Base-by-base conservation (phyloP, 352 stramenopile genomes). In the Hyaloperonospora brassicae region DNA sequence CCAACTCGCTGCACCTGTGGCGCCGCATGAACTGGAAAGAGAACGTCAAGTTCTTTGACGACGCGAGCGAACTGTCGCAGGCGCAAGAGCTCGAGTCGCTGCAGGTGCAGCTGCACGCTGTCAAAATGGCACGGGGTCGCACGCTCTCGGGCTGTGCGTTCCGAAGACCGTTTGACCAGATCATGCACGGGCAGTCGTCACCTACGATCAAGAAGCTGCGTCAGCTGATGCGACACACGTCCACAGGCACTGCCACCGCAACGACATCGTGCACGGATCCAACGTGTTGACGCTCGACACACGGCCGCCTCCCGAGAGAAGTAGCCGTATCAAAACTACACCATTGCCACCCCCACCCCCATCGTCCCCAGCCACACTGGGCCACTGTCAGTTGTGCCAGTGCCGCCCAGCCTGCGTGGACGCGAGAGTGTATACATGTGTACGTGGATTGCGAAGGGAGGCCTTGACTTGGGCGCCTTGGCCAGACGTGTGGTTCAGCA, bases 1-100 rank as follows among this genome's bases (percentile, higher is more conserved):
- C 80, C 52, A 91, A 91, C 61, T 71, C 80, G 42, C 61, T 91
- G 58, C 80, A 91, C 42, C 65, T 91, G 11, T 91, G 80, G 80
- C 78, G 78, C 14, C 80, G 80, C 45, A 91, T 91, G 80, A 91
- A 86, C 67, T 91, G 80, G 80, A 88, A 88, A 56, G 80, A 91
- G 48, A 83, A 91, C 55, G 80, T 91, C 62, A 89, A 80, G 62
- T 91, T 91, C 66, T 91, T 91, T 27, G 78, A 88, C 34, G 60
- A 64, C 50, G 68, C 70, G 43, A 65, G 55, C 13, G 65, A 80
- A 8, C 49, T 88, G 45, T 69, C 61, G 25, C 80, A 87, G 46
- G 50, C 57, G 0, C 74, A 91, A 22, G 76, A 91, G 61, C 68
- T 74, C 13, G 64, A 77, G 40, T 67, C 61, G 52, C 63, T 91